Base-by-base conservation (phyloP, 2,329 filamentous ascomycete genomes). In the Emmonsiellopsis sp. region DNA sequence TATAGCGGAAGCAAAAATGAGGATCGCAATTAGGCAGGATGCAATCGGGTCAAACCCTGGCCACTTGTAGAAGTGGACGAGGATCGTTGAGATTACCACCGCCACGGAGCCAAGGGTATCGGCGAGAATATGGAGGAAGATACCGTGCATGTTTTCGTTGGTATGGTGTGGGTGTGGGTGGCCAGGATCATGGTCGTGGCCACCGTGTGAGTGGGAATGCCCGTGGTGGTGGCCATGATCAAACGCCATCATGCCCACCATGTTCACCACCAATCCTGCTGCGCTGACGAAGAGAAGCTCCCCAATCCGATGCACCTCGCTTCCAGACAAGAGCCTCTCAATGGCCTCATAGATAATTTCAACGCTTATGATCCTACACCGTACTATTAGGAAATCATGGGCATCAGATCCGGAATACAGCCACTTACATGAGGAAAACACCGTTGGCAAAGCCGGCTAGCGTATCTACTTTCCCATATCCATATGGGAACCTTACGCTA, bases 111-210 rank as follows among this genome's bases (percentile, higher is more conserved):
- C 93, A 32, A 97, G 83, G 0, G 93, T 95, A 67, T 98, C 93
- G 5, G 93, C 93, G 31, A 97, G 78, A 50, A 98, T 88, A 65
- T 98, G 93, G 16, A 98, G 76, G 70, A 95, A 98, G 60, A 98
- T 97, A 10, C 93, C 93, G 62, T 93, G 82, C 91, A 98, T 96
- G 66, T 98, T 98, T 63, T 98, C 93, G 68, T 95, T 95, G 57
- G 89, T 86, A 63, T 91, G 86, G n/a, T 74, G 72, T 34, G 57
- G 54, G 44, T 66, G 61, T 31, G 59, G 54, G 44, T 68, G 62
- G 2, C 42, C 49, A 15, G 63, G 59, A 16, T 65, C 66, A 56
- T 74, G 73, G 35, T 59, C 64, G 54, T 76, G 75, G 7, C 64
- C 67, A 10, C 48, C 50, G 54, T 81, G 79, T 30, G 66, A 70